These are phyloP conservation scores for Takashimella koratensis DNA, from an alignment of 1,284 basidiomycete species.

Conservation along the genomic window DNA sequence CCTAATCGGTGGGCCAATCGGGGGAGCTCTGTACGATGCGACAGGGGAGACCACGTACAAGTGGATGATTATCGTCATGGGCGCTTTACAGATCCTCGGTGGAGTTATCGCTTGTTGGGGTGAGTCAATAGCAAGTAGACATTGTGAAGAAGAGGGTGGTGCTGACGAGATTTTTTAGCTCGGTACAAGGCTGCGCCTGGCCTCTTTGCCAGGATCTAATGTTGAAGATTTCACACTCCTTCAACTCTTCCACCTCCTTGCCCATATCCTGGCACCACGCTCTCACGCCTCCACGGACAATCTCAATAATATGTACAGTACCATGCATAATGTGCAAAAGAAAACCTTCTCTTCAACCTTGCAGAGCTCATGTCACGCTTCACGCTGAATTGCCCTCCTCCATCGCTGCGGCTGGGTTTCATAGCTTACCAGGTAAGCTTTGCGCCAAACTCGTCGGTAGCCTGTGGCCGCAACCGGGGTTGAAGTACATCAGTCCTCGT, in stretches of 20 bases:
- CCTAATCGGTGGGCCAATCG: constrained; percentile 8
- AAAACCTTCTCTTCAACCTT: too few relatives aligned
- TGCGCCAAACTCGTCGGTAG: constrained; percentile 34
- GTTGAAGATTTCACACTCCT: too few relatives aligned
- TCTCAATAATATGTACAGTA: neutral
- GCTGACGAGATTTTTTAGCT: constrained; percentile 3
- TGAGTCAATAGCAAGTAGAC: too few relatives aligned
- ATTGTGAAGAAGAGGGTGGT: too few relatives aligned
- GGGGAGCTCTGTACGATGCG: constrained; percentile 11
- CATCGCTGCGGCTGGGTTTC: neutral
- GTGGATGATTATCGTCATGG: constrained; percentile 9
- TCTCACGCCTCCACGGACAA: neutral
- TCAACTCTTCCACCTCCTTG: too few relatives aligned
- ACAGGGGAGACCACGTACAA: constrained; percentile 5
- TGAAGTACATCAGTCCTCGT: too few relatives aligned
- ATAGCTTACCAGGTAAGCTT: neutral
- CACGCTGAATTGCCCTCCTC: too few relatives aligned
- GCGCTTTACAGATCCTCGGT: constrained; percentile 6
- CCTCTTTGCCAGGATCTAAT: constrained; percentile 6
- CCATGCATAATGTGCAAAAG: neutral
- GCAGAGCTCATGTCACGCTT: neutral
- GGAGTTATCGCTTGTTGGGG: constrained; percentile 12
- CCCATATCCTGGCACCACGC: too few relatives aligned
- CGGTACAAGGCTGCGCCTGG: constrained; percentile 5
- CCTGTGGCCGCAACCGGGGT: too few relatives aligned